These are phyloP conservation scores for Coemansia sp. DNA, from an alignment of 192 early-diverging fungal genomes.

Conservation along the genomic window DNA sequence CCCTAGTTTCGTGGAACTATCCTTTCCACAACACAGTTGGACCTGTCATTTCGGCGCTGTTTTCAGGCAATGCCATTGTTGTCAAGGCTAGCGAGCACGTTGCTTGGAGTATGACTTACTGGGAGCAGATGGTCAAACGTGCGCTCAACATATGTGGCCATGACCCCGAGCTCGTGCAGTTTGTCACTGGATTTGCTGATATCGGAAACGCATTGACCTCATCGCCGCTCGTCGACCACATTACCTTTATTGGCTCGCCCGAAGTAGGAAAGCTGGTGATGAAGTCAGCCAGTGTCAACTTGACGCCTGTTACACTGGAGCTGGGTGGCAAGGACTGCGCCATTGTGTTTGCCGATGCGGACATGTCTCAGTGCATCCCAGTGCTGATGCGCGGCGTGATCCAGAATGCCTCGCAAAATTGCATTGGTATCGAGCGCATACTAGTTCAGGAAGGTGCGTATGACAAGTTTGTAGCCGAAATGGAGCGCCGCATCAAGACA, in stretches of 20 bases:
- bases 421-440: constrained; percentile 87
- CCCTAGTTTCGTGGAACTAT: constrained; percentile 89
- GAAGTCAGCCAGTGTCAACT: constrained; percentile 65
- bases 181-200: constrained; percentile 81
- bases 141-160: constrained; percentile 76
- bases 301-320: constrained; percentile 88
- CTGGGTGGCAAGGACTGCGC: constrained; percentile 91
- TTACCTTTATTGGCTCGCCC: constrained; percentile 90
- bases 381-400: constrained; percentile 83
- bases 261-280: constrained; percentile 81
- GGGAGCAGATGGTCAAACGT: constrained; percentile 64
- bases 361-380: constrained; percentile 68
- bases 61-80: constrained; percentile 84
- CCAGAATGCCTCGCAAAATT: constrained; percentile 91
- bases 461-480: constrained; percentile 70
- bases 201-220: constrained; percentile 76
- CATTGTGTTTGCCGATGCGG: constrained; percentile 76
- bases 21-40: constrained; percentile 82
- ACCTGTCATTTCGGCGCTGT: constrained; percentile 80
- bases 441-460: constrained; percentile 73
- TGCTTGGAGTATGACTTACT: constrained; percentile 79
- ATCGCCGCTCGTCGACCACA: constrained; percentile 65
- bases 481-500: constrained; percentile 60
- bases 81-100: constrained; percentile 87
- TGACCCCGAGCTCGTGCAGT: constrained; percentile 76